These are phyloP conservation scores for Gardenia jasminoides DNA, from an alignment of 257 asterid species.

Conservation along the genomic window DNA sequence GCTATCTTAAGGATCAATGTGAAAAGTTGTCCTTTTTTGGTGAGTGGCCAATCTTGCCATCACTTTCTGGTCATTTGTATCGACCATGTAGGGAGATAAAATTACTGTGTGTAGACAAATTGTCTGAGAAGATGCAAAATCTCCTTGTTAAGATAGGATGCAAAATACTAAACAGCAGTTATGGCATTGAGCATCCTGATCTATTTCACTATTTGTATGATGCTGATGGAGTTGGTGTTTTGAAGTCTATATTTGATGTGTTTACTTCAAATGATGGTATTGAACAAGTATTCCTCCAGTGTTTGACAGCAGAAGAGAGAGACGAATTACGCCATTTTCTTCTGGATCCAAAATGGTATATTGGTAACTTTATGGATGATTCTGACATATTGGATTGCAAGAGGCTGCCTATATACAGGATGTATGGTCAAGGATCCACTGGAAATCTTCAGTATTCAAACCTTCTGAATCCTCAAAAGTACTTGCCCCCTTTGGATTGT, in stretches of 20 bases:
- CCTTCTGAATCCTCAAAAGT: constrained; percentile 72
- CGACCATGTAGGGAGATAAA: constrained; percentile 63
- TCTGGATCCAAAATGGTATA: constrained; percentile 78
- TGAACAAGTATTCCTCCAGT: constrained; percentile 52
- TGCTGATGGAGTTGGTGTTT: constrained; percentile 71
- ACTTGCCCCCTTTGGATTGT: constrained; percentile 73
- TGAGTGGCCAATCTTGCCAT: constrained; percentile 96
- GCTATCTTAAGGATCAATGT: constrained; percentile 63
- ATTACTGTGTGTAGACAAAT: constrained; percentile 52
- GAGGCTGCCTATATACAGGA: constrained; percentile 82
- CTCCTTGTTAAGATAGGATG: constrained; percentile 83
- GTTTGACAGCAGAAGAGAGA: constrained; percentile 71
- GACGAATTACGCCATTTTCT: constrained; percentile 82
- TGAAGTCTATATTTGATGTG: constrained; percentile 69
- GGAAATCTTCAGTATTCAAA: constrained; percentile 62
- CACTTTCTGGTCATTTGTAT: constrained; percentile 66
- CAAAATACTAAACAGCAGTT: constrained; percentile 56
- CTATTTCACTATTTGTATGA: constrained; percentile 56
- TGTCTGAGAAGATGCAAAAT: constrained; percentile 61
- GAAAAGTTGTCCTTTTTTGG: constrained; percentile 61
- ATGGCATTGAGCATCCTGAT: constrained; percentile 69
- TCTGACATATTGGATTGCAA: constrained; percentile 79
- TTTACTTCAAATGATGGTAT: constrained; percentile 58
- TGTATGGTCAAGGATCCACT: constrained; percentile 54
- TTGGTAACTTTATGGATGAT: constrained; percentile 66